Percentiles rank a stretch among this genome's conserved stretches.
Evolutionary conservation across 306 rosid genomes (phyloP).

Genomic region (Vicia faba): DNA sequence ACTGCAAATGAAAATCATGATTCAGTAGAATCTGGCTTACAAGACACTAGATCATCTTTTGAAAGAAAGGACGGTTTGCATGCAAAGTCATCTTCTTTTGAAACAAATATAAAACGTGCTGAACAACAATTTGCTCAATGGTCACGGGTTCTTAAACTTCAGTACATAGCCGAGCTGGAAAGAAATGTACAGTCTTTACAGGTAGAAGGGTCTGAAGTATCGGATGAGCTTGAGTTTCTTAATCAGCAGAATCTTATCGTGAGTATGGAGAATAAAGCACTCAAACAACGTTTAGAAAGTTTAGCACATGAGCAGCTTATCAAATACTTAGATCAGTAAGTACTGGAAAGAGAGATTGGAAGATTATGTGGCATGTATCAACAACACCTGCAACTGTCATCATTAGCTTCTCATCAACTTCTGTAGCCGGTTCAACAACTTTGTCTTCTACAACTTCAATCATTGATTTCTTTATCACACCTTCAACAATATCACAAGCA

Average conservation of each 20-base stretch:
- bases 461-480: too few species aligned
- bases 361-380: constrained; percentile 77
- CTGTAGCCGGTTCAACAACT: too few species aligned
- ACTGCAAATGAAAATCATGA: constrained; percentile 60
- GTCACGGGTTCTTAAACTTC: constrained; percentile 95
- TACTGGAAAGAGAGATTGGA: constrained; percentile 95
- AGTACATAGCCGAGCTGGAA: constrained; percentile 97
- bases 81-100: constrained; percentile 66
- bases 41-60: constrained; percentile 57
- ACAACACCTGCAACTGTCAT: constrained; percentile 63
- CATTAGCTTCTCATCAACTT: constrained; percentile 61
- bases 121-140: constrained; percentile 99
- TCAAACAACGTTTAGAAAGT: constrained; percentile 91
- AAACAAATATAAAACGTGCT: constrained; percentile 90
- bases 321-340: constrained; percentile 97
- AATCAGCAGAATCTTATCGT: constrained; percentile 91
- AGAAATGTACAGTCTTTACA: constrained; percentile 93
- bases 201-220: constrained; percentile 94
- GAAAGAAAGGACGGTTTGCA: constrained; percentile 72
- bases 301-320: constrained; percentile 94
- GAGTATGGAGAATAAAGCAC: constrained; percentile 97
- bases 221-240: constrained; percentile 94
- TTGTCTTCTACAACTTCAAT: too few species aligned
- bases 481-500: too few species aligned
- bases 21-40: constrained; percentile 57